Base-by-base conservation (phyloP, 441 rosid species). In the Syzygium malaccense region DNA sequence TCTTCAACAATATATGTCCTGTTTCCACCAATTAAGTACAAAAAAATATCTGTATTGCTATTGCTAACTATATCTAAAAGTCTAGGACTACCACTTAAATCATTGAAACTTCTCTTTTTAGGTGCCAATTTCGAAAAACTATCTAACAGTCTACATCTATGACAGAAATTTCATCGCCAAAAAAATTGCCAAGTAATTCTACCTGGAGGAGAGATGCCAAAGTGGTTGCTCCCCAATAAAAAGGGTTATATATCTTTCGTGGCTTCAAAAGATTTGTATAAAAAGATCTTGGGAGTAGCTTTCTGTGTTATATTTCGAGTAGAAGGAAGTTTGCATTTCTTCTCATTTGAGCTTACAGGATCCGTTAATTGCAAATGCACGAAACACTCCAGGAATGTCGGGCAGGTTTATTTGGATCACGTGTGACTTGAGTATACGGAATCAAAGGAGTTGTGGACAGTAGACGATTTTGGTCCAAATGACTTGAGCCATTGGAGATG, bases 301-400 rank as follows among this genome's bases (percentile, higher is more conserved):
- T 7, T 30, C 1, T 32, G 45, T 66, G 23, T 32, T 9, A 45
- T 32, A 17, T 64, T 64, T 17, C 32, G 60, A 56, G 60, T 23
- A 64, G 11, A 1, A 13, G 17, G 28, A 13, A 0, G n/a, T 3
- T 20, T 2, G 32, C 3, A n/a, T n/a, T n/a, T 0, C 13, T 13
- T n/a, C 7, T 0, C 3, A 60, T 60, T 60, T 0, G 32, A 60
- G 32, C 32, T 60, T 60, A 28, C 28, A n/a, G 66, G 32, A 60
- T 28, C 32, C 30, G 66, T 60, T 60, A 28, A 60, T 60, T 13
- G 66, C 66, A 60, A 60, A 60, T 2, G 4, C 18, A 6, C 2
- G 6, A 28, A 3, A 5, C 18, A 28, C 18, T 6, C 0, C 2
- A 6, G 3, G 32, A 0, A 0, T 28, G 14, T 28, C 32, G 1